Percentiles rank a stretch among this genome's conserved stretches.
phyloP scores from a whole-genome alignment of 139 green algal species.

The Volvox reticuliferus region DNA sequence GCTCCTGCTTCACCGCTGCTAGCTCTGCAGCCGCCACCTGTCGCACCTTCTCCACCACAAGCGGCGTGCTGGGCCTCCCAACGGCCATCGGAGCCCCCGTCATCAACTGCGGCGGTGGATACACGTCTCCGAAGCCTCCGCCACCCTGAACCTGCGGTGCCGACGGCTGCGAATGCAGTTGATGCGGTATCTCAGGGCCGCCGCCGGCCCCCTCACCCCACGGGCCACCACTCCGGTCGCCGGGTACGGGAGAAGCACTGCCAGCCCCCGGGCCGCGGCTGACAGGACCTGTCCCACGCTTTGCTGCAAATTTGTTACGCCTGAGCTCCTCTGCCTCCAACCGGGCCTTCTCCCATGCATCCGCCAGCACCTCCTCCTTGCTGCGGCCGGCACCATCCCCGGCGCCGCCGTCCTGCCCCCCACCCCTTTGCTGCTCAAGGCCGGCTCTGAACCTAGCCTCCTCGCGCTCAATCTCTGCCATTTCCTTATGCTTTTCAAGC shows the following conservation, averaged over 20 bases:
- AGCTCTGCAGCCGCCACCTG: slow-evolving; percentile 54
- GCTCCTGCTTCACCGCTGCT: slow-evolving; percentile 48
- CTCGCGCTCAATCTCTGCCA: slow-evolving; percentile 43
- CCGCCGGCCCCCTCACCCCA: not conserved
- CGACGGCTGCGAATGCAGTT: not conserved
- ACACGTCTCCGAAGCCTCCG: not conserved
- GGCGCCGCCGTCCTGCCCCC: not conserved
- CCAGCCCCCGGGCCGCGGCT: not conserved
- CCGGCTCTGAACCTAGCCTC: slow-evolving; percentile 34
- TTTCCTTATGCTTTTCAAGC: slow-evolving; percentile 38
- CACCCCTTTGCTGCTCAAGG: not conserved
- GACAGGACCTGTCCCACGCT: slow-evolving; percentile 1
- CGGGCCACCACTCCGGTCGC: not conserved
- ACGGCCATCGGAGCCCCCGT: not conserved
- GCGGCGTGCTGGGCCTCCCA: slow-evolving; percentile 31
- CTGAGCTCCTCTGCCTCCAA: slow-evolving; percentile 49
- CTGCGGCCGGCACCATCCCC: not conserved
- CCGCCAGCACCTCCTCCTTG: slow-evolving; percentile 36
- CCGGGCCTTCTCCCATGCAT: slow-evolving; percentile 57
- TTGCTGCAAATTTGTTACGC: slow-evolving; percentile 44
- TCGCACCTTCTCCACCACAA: slow-evolving; percentile 56
- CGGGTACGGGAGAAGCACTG: not conserved
- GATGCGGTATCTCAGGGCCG: not conserved
- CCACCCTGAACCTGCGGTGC: not conserved
- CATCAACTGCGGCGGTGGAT: not conserved